Evolutionary conservation across 1,284 basidiomycete genomes (phyloP).

Genomic region (Heterobasidion annosum): DNA sequence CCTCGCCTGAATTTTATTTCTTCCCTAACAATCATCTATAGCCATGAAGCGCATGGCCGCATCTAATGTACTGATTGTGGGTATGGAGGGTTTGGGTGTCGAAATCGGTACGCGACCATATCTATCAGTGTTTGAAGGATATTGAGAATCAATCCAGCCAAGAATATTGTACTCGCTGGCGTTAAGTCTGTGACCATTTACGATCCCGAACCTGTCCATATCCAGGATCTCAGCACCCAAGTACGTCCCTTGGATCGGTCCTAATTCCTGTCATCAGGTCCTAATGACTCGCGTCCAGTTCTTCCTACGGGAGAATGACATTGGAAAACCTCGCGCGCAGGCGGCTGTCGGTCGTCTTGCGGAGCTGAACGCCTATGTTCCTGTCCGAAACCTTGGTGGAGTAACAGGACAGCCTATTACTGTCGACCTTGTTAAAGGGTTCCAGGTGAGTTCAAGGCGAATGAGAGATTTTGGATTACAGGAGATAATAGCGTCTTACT

Average conservation of each 20-base stretch:
- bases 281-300: constrained; percentile 47
- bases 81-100: constrained; percentile 88
- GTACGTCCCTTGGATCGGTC: constrained; percentile 25
- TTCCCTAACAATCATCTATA: constrained; percentile 19
- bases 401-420: constrained; percentile 64
- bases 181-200: constrained; percentile 97
- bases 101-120: constrained; percentile 72
- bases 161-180: constrained; percentile 92
- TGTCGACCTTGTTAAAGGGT: constrained; percentile 75
- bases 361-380: constrained; percentile 96
- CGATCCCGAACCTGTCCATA: constrained; percentile 82
- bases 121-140: not conserved
- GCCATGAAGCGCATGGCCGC: constrained; percentile 99
- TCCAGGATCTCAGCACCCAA: constrained; percentile 91
- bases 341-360: constrained; percentile 87
- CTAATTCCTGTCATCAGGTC: constrained; percentile 2
- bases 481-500: not conserved
- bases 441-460: constrained; percentile 57
- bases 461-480: not conserved
- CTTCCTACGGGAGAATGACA: constrained; percentile 84
- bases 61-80: constrained; percentile 93
- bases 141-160: constrained; percentile 52
- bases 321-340: constrained; percentile 83
- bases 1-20: not conserved
- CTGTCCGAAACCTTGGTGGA: constrained; percentile 76